A percentile compares a stretch with the other conserved stretches of the same genome.
These are phyloP conservation scores for Penicillium canescens DNA, from an alignment of 495 filamentous ascomycete genomes.

Conservation along the genomic window DNA sequence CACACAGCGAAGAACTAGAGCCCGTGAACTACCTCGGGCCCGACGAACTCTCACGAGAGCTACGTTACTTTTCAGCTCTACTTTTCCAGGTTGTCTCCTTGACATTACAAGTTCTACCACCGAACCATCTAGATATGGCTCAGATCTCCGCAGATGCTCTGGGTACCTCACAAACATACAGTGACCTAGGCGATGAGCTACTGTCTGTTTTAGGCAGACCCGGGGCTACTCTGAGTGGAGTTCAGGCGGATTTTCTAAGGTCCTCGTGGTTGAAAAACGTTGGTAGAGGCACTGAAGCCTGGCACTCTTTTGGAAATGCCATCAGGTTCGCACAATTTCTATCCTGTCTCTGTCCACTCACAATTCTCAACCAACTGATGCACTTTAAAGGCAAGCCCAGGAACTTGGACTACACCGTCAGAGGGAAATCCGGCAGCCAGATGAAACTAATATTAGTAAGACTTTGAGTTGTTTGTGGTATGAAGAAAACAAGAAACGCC, in stretches of 20 bases:
- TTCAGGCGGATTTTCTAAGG: conserved; percentile 5
- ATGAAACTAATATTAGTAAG: neutral
- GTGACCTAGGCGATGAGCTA: too few relatives aligned
- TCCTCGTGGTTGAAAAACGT: conserved; percentile 12
- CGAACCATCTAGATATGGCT: neutral
- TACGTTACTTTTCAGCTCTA: conserved; percentile 17
- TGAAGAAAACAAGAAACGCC: conserved; percentile 5
- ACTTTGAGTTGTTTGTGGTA: conserved; percentile 13
- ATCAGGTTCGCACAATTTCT: conserved; percentile 4
- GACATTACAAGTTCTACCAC: conserved; percentile 12
- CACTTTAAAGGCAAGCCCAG: too few relatives aligned
- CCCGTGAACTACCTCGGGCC: neutral
- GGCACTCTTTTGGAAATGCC: conserved; percentile 9
- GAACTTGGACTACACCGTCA: too few relatives aligned
- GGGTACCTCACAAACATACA: too few relatives aligned
- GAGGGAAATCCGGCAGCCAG: neutral
- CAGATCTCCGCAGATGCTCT: too few relatives aligned
- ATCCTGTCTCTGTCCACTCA: neutral
- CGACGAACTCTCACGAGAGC: conserved; percentile 3
- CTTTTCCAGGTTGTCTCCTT: conserved; percentile 18
- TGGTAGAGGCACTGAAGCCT: conserved; percentile 8
- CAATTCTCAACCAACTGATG: too few relatives aligned
- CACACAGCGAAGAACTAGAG: neutral
- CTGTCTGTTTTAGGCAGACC: neutral
- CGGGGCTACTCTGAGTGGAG: conserved; percentile 1